These are phyloP conservation scores for Cinnamomum micranthum DNA, from an alignment of 164 flowering plant genomes.

Conservation along the genomic window DNA sequence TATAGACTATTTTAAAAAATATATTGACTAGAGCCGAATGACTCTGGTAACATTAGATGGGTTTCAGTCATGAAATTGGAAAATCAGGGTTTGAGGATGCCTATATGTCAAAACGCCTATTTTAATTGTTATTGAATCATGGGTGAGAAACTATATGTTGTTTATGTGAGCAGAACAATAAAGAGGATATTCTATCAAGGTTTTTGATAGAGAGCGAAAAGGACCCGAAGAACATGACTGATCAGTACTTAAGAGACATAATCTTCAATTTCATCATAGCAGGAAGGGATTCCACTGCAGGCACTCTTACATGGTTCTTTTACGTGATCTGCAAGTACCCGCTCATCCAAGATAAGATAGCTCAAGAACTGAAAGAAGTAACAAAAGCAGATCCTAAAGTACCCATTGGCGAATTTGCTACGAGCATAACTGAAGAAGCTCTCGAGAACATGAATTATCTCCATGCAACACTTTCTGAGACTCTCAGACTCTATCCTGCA, in stretches of 20 bases:
- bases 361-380: conserved; percentile 37
- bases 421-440: conserved; percentile 42
- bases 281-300: conserved; percentile 59
- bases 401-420: conserved; percentile 32
- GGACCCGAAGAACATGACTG: conserved; percentile 45
- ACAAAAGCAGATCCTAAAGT: not conserved
- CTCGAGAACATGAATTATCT: conserved; percentile 81
- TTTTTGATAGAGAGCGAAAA: conserved; percentile 50
- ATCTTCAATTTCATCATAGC: conserved; percentile 58
- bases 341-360: conserved; percentile 51
- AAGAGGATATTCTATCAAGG: conserved; percentile 61
- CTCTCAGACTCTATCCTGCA: conserved; percentile 83
- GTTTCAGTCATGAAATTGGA: too few species aligned
- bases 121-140: too few species aligned
- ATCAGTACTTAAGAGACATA: conserved; percentile 57
- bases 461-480: conserved; percentile 80
- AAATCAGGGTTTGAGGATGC: too few species aligned
- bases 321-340: conserved; percentile 67
- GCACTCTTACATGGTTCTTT: conserved; percentile 68
- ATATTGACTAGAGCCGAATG: too few species aligned
- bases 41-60: too few species aligned
- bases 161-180: conserved; percentile 24
- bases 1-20: too few species aligned
- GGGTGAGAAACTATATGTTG: too few species aligned
- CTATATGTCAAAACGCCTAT: too few species aligned